phyloP scores from a whole-genome alignment of 2,329 filamentous ascomycete species.

The Cercospora sojina region DNA sequence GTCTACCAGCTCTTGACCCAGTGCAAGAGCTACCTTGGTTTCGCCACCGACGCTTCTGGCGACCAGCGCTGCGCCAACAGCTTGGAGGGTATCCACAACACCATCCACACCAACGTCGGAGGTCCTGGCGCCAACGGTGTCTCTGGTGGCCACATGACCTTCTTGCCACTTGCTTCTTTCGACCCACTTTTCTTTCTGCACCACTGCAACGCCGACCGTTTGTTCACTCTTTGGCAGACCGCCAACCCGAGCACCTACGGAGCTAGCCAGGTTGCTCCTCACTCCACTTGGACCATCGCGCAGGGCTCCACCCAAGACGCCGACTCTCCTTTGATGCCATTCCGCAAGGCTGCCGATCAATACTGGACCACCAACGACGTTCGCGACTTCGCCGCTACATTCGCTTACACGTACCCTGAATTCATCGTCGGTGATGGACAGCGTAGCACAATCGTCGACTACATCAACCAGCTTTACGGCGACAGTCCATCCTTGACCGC shows the following conservation, averaged over 20 bases:
- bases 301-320: slow-evolving; percentile 48
- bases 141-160: slow-evolving; percentile 63
- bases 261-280: slow-evolving; percentile 53
- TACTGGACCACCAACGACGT: slow-evolving; percentile 69
- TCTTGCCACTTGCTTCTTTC: slow-evolving; percentile 68
- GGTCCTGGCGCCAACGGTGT: slow-evolving; percentile 26
- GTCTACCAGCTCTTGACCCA: slow-evolving; percentile 37
- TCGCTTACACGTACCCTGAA: slow-evolving; percentile 76
- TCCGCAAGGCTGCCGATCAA: slow-evolving; percentile 57
- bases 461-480: slow-evolving; percentile 60
- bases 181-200: slow-evolving; percentile 79
- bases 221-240: slow-evolving; percentile 75
- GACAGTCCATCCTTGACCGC: slow-evolving; percentile 20
- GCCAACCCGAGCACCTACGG: slow-evolving; percentile 69
- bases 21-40: slow-evolving; percentile 36
- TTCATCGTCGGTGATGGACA: slow-evolving; percentile 52
- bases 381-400: slow-evolving; percentile 61
- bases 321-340: slow-evolving; percentile 50
- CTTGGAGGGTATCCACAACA: slow-evolving; percentile 40
- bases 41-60: slow-evolving; percentile 35
- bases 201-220: slow-evolving; percentile 70
- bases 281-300: slow-evolving; percentile 62
- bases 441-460: slow-evolving; percentile 45
- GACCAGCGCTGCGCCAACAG: slow-evolving; percentile 34
- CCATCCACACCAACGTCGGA: slow-evolving; percentile 35